Evolutionary conservation across 352 stramenopile species (phyloP).

Genomic region (Saprolegnia parasitica): DNA sequence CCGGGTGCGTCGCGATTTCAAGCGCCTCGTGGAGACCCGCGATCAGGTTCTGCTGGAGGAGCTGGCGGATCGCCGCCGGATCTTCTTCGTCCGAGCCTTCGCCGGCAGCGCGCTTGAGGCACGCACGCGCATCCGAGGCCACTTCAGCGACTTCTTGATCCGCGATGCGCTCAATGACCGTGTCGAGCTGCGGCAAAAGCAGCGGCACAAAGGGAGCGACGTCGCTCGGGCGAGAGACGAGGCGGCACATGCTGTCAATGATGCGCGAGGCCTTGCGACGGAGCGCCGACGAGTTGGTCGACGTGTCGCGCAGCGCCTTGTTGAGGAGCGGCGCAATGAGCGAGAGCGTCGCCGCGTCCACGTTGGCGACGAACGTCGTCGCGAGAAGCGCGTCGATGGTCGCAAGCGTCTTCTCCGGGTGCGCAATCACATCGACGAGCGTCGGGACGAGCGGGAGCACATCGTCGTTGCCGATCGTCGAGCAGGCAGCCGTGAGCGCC

Average conservation of each 20-base stretch:
- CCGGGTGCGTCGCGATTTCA: slow-evolving; percentile 44
- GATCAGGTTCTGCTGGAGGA: slow-evolving; percentile 44
- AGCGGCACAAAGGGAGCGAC: slow-evolving; percentile 90
- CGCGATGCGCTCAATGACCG: slow-evolving; percentile 86
- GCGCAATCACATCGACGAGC: slow-evolving; percentile 88
- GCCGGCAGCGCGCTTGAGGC: slow-evolving; percentile 53
- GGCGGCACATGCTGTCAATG: slow-evolving; percentile 91
- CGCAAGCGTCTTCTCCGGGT: slow-evolving; percentile 87
- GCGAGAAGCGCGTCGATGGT: slow-evolving; percentile 86
- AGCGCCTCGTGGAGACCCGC: slow-evolving; percentile 44
- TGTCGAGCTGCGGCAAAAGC: slow-evolving; percentile 89
- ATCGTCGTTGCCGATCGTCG: slow-evolving; percentile 89
- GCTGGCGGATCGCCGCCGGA: slow-evolving; percentile 50
- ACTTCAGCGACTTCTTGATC: slow-evolving; percentile 87
- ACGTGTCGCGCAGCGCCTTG: slow-evolving; percentile 88
- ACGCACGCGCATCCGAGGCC: slow-evolving; percentile 51
- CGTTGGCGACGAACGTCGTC: slow-evolving; percentile 90
- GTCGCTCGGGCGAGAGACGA: slow-evolving; percentile 81
- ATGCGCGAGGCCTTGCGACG: slow-evolving; percentile 90
- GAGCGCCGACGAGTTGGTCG: slow-evolving; percentile 87
- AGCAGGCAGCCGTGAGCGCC: slow-evolving; percentile 76
- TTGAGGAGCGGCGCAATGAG: slow-evolving; percentile 88
- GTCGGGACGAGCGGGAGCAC: slow-evolving; percentile 83
- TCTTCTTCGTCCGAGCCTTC: slow-evolving; percentile 49
- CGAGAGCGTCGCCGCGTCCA: slow-evolving; percentile 86